Conservation (phyloP, 2,329 filamentous ascomycete species). For the Penicillium digitatum region DNA sequence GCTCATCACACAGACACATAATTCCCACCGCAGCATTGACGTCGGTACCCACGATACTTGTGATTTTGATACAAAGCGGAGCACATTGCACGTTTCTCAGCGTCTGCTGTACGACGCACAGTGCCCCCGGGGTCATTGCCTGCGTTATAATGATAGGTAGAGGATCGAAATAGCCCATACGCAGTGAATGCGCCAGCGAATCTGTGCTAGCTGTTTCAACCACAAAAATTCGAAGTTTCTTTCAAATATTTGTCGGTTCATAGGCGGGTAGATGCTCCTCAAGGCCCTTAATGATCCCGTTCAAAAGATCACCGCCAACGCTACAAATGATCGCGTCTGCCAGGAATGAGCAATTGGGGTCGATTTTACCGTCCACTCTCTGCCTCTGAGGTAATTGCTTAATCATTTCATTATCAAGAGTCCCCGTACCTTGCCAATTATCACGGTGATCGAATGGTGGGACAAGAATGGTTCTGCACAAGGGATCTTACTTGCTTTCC, state of each 20-base stretch:
- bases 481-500: neutral
- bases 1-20: constrained; percentile 71
- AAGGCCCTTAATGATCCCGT: constrained; percentile 66
- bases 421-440: constrained; percentile 37
- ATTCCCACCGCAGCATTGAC: constrained; percentile 73
- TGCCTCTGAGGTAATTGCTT: constrained; percentile 30
- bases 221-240: constrained; percentile 53
- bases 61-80: constrained; percentile 43
- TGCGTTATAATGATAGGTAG: constrained; percentile 67
- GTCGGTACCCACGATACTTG: constrained; percentile 62
- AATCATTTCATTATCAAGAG: constrained; percentile 36
- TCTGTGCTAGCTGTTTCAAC: constrained; percentile 71
- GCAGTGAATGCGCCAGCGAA: constrained; percentile 60
- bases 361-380: neutral
- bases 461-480: constrained; percentile 31
- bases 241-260: neutral
- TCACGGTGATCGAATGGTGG: constrained; percentile 39
- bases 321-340: constrained; percentile 71
- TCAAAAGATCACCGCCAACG: constrained; percentile 73
- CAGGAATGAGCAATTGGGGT: constrained; percentile 24
- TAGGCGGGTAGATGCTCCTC: constrained; percentile 22
- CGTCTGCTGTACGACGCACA: constrained; percentile 59
- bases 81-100: constrained; percentile 57
- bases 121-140: constrained; percentile 67
- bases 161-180: constrained; percentile 52